Evolutionary conservation across 805 yeast species (phyloP).

Genomic region (Candida koratica): DNA sequence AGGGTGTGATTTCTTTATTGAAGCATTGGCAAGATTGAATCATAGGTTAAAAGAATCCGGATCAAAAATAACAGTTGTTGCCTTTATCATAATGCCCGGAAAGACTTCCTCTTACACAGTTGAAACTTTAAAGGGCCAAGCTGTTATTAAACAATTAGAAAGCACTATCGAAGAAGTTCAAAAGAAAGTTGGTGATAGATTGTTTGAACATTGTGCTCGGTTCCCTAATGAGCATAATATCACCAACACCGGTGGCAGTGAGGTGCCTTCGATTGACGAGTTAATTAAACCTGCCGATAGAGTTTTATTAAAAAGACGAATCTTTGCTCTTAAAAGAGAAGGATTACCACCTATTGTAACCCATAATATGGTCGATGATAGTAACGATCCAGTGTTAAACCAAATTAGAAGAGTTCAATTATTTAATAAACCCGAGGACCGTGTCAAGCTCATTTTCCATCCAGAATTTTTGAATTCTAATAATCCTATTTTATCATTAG

Average conservation of each 20-base stretch:
- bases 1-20: slow-evolving; percentile 94
- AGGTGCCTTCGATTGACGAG: slow-evolving; percentile 76
- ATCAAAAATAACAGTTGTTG: slow-evolving; percentile 89
- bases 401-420: slow-evolving; percentile 89
- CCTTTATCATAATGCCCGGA: slow-evolving; percentile 98
- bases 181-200: slow-evolving; percentile 75
- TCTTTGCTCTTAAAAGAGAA: slow-evolving; percentile 85
- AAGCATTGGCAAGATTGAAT: slow-evolving; percentile 86
- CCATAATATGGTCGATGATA: slow-evolving; percentile 93
- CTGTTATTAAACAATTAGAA: slow-evolving; percentile 88
- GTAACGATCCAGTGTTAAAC: slow-evolving; percentile 83
- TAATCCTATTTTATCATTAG: slow-evolving; percentile 88
- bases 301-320: slow-evolving; percentile 85
- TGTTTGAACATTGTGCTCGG: slow-evolving; percentile 87
- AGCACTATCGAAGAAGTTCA: slow-evolving; percentile 86
- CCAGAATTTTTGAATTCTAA: slow-evolving; percentile 95
- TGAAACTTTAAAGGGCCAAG: slow-evolving; percentile 94
- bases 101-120: slow-evolving; percentile 90
- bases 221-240: slow-evolving; percentile 43
- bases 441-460: slow-evolving; percentile 94
- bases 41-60: slow-evolving; percentile 77
- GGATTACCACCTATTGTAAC: slow-evolving; percentile 93
- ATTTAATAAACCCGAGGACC: slow-evolving; percentile 83
- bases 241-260: slow-evolving; percentile 46
- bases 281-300: slow-evolving; percentile 82